A percentile compares a stretch with the other conserved stretches of the same genome.
These are phyloP conservation scores for Suillus sp. DNA, from an alignment of 768 basidiomycete species.

Conservation along the genomic window DNA sequence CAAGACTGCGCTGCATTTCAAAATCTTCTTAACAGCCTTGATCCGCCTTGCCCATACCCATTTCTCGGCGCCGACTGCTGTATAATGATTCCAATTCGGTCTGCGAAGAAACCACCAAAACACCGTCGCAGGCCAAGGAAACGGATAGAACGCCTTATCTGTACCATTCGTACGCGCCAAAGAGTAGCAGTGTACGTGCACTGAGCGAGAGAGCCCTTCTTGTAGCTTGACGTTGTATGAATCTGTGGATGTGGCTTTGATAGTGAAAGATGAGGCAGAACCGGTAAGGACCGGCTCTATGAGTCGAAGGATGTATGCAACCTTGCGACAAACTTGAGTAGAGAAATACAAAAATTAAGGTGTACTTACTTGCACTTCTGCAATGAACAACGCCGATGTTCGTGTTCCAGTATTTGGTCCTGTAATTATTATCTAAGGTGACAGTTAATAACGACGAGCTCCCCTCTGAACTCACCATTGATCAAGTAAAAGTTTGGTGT, in stretches of 20 bases:
- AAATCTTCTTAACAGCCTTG: constrained; percentile 8
- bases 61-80: background rate
- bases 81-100: constrained; percentile 1
- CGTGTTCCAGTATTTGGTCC: constrained; percentile 1
- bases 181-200: background rate
- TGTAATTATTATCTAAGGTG: background rate
- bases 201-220: background rate
- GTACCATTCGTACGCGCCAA: background rate
- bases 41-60: constrained; percentile 29
- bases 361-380: background rate
- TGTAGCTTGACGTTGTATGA: background rate
- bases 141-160: background rate
- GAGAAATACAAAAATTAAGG: background rate
- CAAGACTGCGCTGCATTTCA: constrained; percentile 12
- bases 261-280: background rate
- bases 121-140: background rate
- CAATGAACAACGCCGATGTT: background rate
- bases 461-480: background rate
- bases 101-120: background rate
- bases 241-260: background rate
- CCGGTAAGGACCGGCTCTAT: background rate
- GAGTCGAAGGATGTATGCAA: background rate
- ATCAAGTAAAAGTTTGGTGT: constrained; percentile 2
- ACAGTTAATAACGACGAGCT: background rate
- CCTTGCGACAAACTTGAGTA: background rate